Evolutionary conservation across 1,139 yeast genomes (phyloP), one percentile per base, ranked within the genome.

Genomic region (Suhomyces taliae): DNA sequence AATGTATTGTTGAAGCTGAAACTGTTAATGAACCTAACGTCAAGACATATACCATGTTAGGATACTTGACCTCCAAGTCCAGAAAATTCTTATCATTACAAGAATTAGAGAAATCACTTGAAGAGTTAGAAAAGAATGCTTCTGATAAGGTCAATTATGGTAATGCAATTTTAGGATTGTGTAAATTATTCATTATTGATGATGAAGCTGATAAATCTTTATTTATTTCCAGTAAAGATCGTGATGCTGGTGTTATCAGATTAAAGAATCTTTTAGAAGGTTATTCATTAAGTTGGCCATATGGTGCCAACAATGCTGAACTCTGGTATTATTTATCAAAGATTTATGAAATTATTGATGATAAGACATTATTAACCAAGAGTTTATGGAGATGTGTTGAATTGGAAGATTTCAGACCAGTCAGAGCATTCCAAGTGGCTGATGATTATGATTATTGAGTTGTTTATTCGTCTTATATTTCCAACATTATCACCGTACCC

Each of bases 1-100:
- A 81, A 52, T 87, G 96, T 44, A 75, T 90, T 7, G 75, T 77
- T 8, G 96, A 90, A 61, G 90, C 95, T 0, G 87, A 81, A 52
- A 66, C 74, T 1, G 67, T 74, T 14, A 70, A 64, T 47, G 75
- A 75, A 35, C 80, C 81, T n/a, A 79, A 76, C 36, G 67, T 76
- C 48, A 72, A 78, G 54, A 79, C 87, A 8, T 79, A 70, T 57
- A 72, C 82, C 40, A 72, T 80, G 56, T 64, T 83, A 52, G 86
- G 91, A 10, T 64, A 78, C 49, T 70, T 81, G 50, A 72, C 76
- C 19, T 67, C 73, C 34, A 65, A 62, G 52, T 52, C 64, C 32
- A 57, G 73, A 39, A 65, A 75, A 60, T 67, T 72, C 51, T 68
- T 77, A 50, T 83, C 96, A 4, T 66, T 85, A 47, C 79, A 78